Conservation (phyloP, 2,329 filamentous ascomycete genomes). For the Botrytis elliptica region DNA sequence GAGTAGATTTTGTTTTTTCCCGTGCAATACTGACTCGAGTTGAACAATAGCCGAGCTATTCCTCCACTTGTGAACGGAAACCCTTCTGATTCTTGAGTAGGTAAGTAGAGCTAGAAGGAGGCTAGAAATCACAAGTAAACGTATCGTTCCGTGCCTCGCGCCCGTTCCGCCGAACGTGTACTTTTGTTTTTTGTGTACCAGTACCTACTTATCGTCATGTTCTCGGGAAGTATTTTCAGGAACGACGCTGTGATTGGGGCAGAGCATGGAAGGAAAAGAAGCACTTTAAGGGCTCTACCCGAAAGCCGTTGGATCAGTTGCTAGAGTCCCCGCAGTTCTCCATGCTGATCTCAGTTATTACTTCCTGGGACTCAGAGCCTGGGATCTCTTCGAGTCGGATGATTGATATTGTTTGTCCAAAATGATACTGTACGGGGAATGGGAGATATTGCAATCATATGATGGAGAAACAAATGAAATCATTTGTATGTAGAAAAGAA, state of each 20-base stretch:
- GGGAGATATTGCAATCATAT: neutral
- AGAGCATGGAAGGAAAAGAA: neutral
- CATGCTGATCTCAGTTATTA: neutral
- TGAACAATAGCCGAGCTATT: neutral
- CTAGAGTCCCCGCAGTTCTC: slow-evolving; percentile 1
- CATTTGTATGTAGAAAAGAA: neutral
- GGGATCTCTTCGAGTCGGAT: neutral
- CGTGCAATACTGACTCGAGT: neutral
- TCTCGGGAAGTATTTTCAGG: neutral
- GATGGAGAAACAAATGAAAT: neutral
- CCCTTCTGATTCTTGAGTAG: neutral
- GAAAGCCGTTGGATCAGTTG: slow-evolving; percentile 1
- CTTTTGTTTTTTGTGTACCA: neutral
- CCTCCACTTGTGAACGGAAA: neutral
- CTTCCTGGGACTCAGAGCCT: neutral
- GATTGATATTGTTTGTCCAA: neutral
- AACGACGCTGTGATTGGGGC: neutral
- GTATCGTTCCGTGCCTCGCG: neutral
- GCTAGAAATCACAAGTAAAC: neutral
- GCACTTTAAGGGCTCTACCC: neutral
- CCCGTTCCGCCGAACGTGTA: neutral
- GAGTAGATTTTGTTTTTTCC: neutral
- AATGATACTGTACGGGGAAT: neutral
- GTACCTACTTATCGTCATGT: neutral
- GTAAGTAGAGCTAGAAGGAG: neutral